Percentiles rank a stretch among this genome's conserved stretches.
Evolutionary conservation across 192 early-diverging fungal species (phyloP).

Genomic region (Oehlia diaphana): DNA sequence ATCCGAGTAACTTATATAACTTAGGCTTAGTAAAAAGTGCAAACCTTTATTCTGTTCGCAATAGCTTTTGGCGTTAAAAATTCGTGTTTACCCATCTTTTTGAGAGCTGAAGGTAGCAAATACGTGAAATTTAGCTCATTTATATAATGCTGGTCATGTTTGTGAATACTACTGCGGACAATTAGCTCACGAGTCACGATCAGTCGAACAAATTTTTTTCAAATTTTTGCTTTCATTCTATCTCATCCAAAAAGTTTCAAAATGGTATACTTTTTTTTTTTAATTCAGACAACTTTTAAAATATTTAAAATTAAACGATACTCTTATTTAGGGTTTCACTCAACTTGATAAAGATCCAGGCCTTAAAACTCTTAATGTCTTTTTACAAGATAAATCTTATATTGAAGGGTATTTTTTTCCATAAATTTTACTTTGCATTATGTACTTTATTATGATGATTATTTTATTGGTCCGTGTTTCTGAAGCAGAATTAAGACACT

Average conservation of each 20-base stretch:
- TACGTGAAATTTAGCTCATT: too few relatives aligned
- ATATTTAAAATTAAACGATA: not conserved
- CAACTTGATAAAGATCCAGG: slow-evolving; percentile 24
- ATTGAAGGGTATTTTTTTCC: slow-evolving; percentile 25
- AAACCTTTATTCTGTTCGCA: slow-evolving; percentile 69
- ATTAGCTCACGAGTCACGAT: too few relatives aligned
- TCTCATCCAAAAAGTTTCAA: too few relatives aligned
- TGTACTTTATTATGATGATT: slow-evolving; percentile 16
- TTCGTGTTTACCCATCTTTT: slow-evolving; percentile 56
- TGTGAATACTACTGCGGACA: too few relatives aligned
- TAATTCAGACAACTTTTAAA: too few relatives aligned
- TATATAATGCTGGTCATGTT: too few relatives aligned
- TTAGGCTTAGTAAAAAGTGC: not conserved
- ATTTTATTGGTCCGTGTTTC: slow-evolving; percentile 33
- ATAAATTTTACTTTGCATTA: not conserved
- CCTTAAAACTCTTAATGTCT: slow-evolving; percentile 20
- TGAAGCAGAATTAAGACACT: slow-evolving; percentile 25
- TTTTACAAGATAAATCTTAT: slow-evolving; percentile 27
- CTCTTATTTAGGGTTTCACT: slow-evolving; percentile 19
- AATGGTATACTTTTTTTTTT: too few relatives aligned
- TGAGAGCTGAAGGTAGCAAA: not conserved
- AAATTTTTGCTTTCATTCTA: too few relatives aligned
- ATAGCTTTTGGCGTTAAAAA: slow-evolving; percentile 75
- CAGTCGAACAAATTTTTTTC: too few relatives aligned
- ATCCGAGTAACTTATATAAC: not conserved